Base-by-base conservation (phyloP, 192 early-diverging fungal species). In the Dissophora ornata region DNA sequence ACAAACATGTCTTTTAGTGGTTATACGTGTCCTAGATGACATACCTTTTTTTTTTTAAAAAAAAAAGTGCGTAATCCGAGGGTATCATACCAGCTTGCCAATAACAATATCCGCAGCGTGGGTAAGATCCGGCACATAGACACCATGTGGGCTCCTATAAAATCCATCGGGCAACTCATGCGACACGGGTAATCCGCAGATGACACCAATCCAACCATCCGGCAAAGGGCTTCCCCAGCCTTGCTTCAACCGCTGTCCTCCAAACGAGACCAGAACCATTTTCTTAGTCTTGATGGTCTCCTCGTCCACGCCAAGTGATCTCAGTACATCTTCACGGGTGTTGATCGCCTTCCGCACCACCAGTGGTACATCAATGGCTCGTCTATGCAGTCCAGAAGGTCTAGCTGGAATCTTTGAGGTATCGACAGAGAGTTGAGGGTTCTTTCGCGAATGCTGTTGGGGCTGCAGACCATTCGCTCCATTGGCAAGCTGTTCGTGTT, bases 111-210 rank as follows among this genome's bases (percentile, higher is more conserved):
- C 87, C 1, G 81, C 83, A 15, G 86, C 86, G 54, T 84, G 80
- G 15, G 85, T 87, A 9, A 89, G 49, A 57, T 89, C 88, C 16
- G 88, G 88, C 1, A 89, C 83, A 53, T 88, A 89, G 1, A 83
- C 86, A 52, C 86, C 83, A 34, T 78, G 77, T 5, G 85, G 71
- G 41, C 84, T 84, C 3, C 80, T 36, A 59, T 86, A 87, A 38
- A 87, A 87, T 10, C 79, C 55, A 12, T 56, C 55, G 13, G 82
- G 86, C 28, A 86, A 67, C 41, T 83, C 71, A 21, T 78, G 75
- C 8, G 63, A 54, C 2, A 80, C 83, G 4, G 82, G 83, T 16
- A 71, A 8, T 50, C 87, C 87, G 67, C 86, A 87, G 2, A 88
- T 87, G 13, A 89, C 79, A 22, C 85, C 84, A 18, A 89, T 86